Evolutionary conservation across 331 rosid genomes (phyloP), one percentile per base, ranked within the genome.

Genomic region (Telfairia occidentalis): DNA sequence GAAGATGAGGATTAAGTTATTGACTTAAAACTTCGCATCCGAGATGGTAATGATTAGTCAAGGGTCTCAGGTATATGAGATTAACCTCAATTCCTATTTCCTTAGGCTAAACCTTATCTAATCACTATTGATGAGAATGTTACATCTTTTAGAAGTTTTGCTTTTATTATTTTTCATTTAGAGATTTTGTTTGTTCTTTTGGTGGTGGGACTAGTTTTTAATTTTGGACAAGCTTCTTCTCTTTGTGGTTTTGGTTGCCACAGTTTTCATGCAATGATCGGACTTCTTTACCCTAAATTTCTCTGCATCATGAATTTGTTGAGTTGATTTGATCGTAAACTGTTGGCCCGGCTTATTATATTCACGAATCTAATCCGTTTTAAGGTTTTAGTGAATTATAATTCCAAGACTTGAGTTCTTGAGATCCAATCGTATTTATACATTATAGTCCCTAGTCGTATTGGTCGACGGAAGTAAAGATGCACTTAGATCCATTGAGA

Each of bases 1-100:
- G 78, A 75, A 38, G 78, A 75, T 2, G 73, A 66, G 21, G 73
- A 66, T 66, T 66, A 34, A 66, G 53, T 66, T 40, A 21, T 26
- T 9, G 34, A 66, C 35, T 40, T 5, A 11, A 40, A 37, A 35
- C 32, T 11, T 18, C 38, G 11, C 19, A 66, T 40, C 19, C 3
- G 73, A 21, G 52, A 40, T 12, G 34, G 2, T 38, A 40, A 66
- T 21, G 46, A 66, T 7, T 66, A 40, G 53, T 34, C 35, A 5
- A 21, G 30, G 50, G 0, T 65, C 72, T 65, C 32, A 37, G 72
- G 50, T 65, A 61, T 1, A 45, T 61, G 70, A 61, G 46, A 9
- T 61, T 32, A 34, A n/a, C 43, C 40, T 16, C 5, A 15, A 30
- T 11, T 2, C 42, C 67, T 30, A 18, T 32, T 32, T 34, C 70